Percentiles rank a stretch among this genome's conserved stretches.
phyloP scores from a whole-genome alignment of 2,329 filamentous ascomycete genomes.

The Rasamsonia emersonii region DNA sequence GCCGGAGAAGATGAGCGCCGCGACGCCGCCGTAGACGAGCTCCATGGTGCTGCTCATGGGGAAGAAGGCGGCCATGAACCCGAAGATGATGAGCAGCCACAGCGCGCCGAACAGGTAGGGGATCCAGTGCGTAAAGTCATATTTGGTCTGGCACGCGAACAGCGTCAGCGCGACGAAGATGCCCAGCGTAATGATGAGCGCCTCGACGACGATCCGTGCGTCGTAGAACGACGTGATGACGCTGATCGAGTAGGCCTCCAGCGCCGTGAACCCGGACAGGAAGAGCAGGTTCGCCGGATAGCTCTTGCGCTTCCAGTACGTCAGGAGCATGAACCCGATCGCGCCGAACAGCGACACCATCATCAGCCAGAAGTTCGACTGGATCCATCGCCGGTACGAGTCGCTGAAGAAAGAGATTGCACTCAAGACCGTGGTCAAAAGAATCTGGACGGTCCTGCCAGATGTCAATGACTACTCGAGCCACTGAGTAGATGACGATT shows the following conservation, averaged over 20 bases:
- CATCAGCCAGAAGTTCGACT: conserved; percentile 72
- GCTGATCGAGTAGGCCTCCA: conserved; percentile 89
- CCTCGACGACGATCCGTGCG: conserved; percentile 74
- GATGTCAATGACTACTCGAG: too few relatives aligned
- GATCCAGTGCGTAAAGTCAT: conserved; percentile 97
- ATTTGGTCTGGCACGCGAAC: conserved; percentile 95
- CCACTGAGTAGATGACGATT: too few relatives aligned
- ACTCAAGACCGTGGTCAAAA: conserved; percentile 73
- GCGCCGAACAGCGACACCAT: conserved; percentile 78
- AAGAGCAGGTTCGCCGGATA: conserved; percentile 94
- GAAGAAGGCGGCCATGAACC: conserved; percentile 87
- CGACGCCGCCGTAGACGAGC: conserved; percentile 71
- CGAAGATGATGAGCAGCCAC: conserved; percentile 85
- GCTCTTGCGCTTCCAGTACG: conserved; percentile 91
- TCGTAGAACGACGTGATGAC: conserved; percentile 90
- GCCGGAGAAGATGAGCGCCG: conserved; percentile 80
- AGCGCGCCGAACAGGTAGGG: conserved; percentile 86
- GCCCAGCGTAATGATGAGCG: conserved; percentile 70
- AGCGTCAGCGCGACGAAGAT: conserved; percentile 58
- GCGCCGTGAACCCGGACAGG: conserved; percentile 76
- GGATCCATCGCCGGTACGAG: conserved; percentile 78
- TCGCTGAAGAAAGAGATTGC: conserved; percentile 76
- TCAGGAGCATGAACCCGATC: conserved; percentile 75
- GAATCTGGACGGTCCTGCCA: conserved; percentile 72
- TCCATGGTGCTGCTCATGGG: conserved; percentile 73